Percentiles rank a stretch among this genome's conserved stretches.
phyloP scores from a whole-genome alignment of 2,329 filamentous ascomycete genomes.

The Fusarium robinianum region DNA sequence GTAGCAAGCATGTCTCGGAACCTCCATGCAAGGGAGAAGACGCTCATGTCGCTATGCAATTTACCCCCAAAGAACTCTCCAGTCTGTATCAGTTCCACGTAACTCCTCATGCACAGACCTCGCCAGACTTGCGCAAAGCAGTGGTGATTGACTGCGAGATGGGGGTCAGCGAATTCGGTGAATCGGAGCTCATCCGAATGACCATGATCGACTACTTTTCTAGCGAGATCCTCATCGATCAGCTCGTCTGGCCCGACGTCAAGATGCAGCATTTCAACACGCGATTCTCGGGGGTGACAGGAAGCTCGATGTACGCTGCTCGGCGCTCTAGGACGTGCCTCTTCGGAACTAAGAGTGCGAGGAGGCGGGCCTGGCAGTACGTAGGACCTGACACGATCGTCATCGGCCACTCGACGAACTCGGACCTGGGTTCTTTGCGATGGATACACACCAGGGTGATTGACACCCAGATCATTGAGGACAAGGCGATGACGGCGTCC shows the following conservation, averaged over 20 bases:
- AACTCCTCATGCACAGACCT: neutral
- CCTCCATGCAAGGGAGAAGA: constrained; percentile 9
- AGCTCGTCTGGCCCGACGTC: constrained; percentile 53
- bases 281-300: constrained; percentile 53
- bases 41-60: neutral
- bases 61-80: constrained; percentile 3
- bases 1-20: neutral
- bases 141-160: constrained; percentile 62
- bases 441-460: constrained; percentile 19
- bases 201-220: constrained; percentile 57
- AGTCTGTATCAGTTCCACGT: constrained; percentile 8
- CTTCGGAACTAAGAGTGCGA: constrained; percentile 48
- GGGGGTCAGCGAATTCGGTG: constrained; percentile 50
- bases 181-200: constrained; percentile 57
- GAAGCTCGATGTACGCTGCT: constrained; percentile 44
- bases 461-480: constrained; percentile 16
- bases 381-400: constrained; percentile 53
- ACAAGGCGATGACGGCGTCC: neutral
- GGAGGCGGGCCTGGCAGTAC: constrained; percentile 48
- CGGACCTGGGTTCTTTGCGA: constrained; percentile 10
- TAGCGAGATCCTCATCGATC: constrained; percentile 53
- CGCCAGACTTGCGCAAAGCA: constrained; percentile 9
- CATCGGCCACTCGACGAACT: constrained; percentile 48
- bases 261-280: constrained; percentile 56
- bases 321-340: constrained; percentile 42